Evolutionary conservation across 148 eudicot species (phyloP), one percentile per base, ranked within the genome.

Genomic region (Rhododendron ferrugineum): DNA sequence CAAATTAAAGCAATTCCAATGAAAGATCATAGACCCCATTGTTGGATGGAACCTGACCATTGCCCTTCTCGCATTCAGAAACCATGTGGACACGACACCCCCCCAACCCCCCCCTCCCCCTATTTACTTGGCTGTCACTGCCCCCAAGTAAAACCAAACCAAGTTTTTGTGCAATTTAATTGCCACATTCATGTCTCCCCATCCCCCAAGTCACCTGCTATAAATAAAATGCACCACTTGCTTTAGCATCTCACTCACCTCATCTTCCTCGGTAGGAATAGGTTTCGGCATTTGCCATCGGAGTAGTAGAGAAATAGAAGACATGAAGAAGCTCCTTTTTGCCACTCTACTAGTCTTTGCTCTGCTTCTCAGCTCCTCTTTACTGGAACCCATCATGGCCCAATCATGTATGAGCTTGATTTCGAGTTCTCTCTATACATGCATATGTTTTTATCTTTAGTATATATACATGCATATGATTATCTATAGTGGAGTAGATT

Each of bases 331-430:
- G 88, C 60, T 88, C 60, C 3, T 73, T 75, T 70, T 86, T 11
- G 89, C 85, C 76, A 85, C 79, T 28, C 40, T 89, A 3, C 77
- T 88, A 5, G 46, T 91, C 44, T 44, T 76, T 77, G 60, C 85
- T 73, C 81, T 89, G 32, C 84, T 88, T n/a, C 86, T 89, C 34
- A 11, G 81, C 84, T 40, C 87, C 77, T 88, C 84, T 47, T 87
- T 91, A 30, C 30, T 85, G 70, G 85, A 91, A 52, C 89, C 90
- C 78, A 44, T 86, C 86, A 72, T 84, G 84, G 88, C 88, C 73
- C 50, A n/a, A 34, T 22, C 87, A 81, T 23, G 87, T 86, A 81
- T 40, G 81, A 50, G 23, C 54, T 50, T 79, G 30, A 40, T 40
- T 77, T 34, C 32, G 20, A 4, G 26, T 23, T 37, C 13, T 36